phyloP scores from a whole-genome alignment of 441 rosid genomes.

The Euphorbia corollata region DNA sequence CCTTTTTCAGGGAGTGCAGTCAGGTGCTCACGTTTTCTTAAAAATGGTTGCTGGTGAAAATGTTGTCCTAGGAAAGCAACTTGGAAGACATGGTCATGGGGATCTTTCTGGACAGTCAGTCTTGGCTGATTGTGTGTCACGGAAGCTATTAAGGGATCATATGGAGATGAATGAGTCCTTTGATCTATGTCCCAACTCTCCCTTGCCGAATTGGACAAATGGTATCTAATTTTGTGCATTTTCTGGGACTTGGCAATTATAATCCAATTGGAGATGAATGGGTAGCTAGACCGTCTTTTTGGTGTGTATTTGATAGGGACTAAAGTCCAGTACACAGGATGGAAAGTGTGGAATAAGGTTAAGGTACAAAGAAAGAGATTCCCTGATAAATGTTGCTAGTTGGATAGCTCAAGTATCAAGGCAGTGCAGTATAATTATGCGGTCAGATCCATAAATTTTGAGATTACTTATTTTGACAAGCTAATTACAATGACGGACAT shows the following conservation, averaged over 20 bases:
- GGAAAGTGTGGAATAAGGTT: slow-evolving; percentile 26
- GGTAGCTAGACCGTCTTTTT: slow-evolving; percentile 16
- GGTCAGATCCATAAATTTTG: slow-evolving; percentile 13
- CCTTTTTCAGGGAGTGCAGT: slow-evolving; percentile 46
- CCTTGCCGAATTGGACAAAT: slow-evolving; percentile 32
- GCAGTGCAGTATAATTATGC: slow-evolving; percentile 10
- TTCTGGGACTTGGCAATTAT: slow-evolving; percentile 13
- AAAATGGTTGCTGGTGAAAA: slow-evolving; percentile 36
- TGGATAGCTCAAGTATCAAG: slow-evolving; percentile 1
- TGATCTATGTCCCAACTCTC: slow-evolving; percentile 45
- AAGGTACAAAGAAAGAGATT: slow-evolving; percentile 6
- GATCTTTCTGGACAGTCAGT: slow-evolving; percentile 46
- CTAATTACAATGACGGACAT: slow-evolving; percentile 13
- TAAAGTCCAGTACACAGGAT: no score
- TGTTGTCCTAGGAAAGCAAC: slow-evolving; percentile 40
- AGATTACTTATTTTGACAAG: slow-evolving; percentile 16
- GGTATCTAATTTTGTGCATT: slow-evolving; percentile 23
- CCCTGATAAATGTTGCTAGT: slow-evolving; percentile 7
- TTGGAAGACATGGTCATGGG: slow-evolving; percentile 33
- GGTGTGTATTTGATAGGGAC: slow-evolving; percentile 10
- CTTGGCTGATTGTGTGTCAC: slow-evolving; percentile 58
- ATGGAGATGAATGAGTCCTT: slow-evolving; percentile 37
- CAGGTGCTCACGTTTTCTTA: slow-evolving; percentile 38
- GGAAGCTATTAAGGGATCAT: slow-evolving; percentile 48
- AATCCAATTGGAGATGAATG: slow-evolving; percentile 18